These are phyloP conservation scores for Basipetospora chlamydospora DNA, from an alignment of 2,329 filamentous ascomycete genomes.

Conservation along the genomic window DNA sequence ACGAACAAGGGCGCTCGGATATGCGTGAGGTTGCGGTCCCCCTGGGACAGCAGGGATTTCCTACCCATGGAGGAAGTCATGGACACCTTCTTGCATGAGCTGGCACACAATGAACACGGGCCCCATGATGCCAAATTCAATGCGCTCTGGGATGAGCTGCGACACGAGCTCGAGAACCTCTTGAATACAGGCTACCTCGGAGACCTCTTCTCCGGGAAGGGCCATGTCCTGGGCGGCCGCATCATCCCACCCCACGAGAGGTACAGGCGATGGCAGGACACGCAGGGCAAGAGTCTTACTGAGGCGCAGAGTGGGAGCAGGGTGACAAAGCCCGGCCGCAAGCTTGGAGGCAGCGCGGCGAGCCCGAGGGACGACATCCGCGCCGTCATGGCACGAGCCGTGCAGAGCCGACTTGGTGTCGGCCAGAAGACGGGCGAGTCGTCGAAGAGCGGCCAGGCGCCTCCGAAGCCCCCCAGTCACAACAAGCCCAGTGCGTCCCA, in stretches of 20 bases:
- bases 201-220: constrained; percentile 70
- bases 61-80: constrained; percentile 65
- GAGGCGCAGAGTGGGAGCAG: not conserved
- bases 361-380: constrained; percentile 2
- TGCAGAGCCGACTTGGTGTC: not conserved
- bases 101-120: constrained; percentile 75
- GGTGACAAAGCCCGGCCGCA: constrained; percentile 3
- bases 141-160: constrained; percentile 74
- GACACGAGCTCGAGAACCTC: constrained; percentile 70
- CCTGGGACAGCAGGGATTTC: constrained; percentile 61
- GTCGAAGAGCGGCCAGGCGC: no score
- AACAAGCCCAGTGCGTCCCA: not conserved
- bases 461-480: no score
- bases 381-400: not conserved
- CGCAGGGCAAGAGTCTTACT: constrained; percentile 29
- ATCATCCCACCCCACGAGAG: constrained; percentile 58
- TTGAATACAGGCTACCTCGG: constrained; percentile 75
- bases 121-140: constrained; percentile 76
- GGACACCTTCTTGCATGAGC: constrained; percentile 89
- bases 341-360: constrained; percentile 2
- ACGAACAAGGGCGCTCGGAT: constrained; percentile 65
- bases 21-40: constrained; percentile 65
- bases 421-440: not conserved
- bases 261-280: constrained; percentile 58
- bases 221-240: constrained; percentile 55